Base-by-base conservation (phyloP, 129 eudicot genomes). In the Lactuca sativa region DNA sequence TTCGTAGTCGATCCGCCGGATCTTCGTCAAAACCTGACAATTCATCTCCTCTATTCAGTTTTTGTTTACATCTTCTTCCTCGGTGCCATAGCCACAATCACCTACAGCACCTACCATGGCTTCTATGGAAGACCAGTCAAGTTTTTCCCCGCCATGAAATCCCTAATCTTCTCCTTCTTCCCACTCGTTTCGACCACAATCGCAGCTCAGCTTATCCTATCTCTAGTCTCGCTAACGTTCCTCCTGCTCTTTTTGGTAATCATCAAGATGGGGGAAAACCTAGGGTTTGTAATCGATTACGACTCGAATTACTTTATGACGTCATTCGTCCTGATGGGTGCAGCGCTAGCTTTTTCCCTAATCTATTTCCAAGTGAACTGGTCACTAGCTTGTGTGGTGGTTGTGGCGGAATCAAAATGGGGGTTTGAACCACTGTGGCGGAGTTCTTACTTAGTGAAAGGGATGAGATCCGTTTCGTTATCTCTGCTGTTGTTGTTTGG, bases 111-210 rank as follows among this genome's bases (percentile, higher is more conserved):
- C 11, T 77, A 18, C 82, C 92, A 84, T 34, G 96, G 85, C 5
- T 89, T 84, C 74, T 76, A 86, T 53, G 88, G 90, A 5, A 69
- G 87, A 60, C 98, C 96, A 25, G 95, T 92, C 36, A 73, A 75
- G 16, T 53, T 92, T 25, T 49, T 59, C 6, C 70, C 96, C 63
- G 82, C 95, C 7, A 41, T 92, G 4, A 78, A 82, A 57, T 84
- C 95, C 4, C 40, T 89, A 5, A 1, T 75, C 9, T 12, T 56
- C 56, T 60, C 86, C 2, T 67, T 89, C 49, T 9, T 92, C 74
- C 88, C 90, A 4, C 73, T 92, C 14, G 34, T 85, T 7, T 75
- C 78, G 10, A 89, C 98, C 66, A 4, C 65, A 2, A 2, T 85
- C n/a, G 75, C 82, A 13, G 73, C 81, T 40, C 60, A 44, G 17